Base-by-base conservation (phyloP, 495 filamentous ascomycete genomes). In the Aspergillus conjunctus region DNA sequence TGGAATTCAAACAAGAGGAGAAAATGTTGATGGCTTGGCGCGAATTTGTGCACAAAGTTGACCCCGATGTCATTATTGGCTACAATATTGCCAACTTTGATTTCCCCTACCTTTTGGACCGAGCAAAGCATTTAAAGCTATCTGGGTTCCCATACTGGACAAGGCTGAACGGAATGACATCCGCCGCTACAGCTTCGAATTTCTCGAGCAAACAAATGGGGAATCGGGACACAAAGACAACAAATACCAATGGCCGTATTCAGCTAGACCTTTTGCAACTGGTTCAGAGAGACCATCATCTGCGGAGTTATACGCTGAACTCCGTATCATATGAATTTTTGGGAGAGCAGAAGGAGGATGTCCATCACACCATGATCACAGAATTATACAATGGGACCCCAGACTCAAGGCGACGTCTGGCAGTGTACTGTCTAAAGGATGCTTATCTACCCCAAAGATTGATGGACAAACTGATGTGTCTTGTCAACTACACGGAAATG, bases 61-160 rank as follows among this genome's bases (percentile, higher is more conserved):
- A 99, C 66, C 93, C 94, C 0, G 94, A 99, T 74, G 87, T 99
- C 30, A 98, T 99, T 67, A 99, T 94, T 60, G 94, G 94, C 46
- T 99, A 99, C 84, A 99, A 99, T 71, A 97, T 96, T 76, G 80
- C 90, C 66, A 99, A 99, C 74, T 99, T 99, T 77, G 94, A 99
- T 76, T 97, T 99, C 65, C 93, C 94, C 3, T 99, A 99, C 69
- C 84, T 99, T 4, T 82, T 99, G 18, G 90, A 97, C 26, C 87
- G 94, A 18, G 94, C 94, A 18, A 90, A 85, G 58, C 85, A 95
- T 67, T 77, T 99, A 11, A 93, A 92, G 58, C 85, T 87, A 52
- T 63, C 58, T 0, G 76, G 77, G 0, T 99, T 99, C 61, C 87
- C 93, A 2, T 92, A 85, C 73, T 96, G 90, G 91, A 89, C 93